These are phyloP conservation scores for Cyclotella cryptica DNA, from an alignment of 108 stramenopile species.

Conservation along the genomic window DNA sequence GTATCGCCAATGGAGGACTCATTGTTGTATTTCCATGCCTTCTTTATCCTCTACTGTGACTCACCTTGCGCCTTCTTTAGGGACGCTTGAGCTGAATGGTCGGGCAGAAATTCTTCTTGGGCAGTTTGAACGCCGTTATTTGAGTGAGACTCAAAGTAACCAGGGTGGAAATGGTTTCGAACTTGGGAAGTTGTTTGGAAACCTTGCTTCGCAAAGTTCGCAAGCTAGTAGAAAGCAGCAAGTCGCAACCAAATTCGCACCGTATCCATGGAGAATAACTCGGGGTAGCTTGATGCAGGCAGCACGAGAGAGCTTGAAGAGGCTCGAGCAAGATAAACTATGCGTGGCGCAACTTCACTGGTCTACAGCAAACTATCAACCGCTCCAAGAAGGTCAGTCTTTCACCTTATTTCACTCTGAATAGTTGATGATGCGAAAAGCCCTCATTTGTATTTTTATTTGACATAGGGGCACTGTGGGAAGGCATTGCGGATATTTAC, in stretches of 20 bases:
- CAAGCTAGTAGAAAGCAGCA: slow-evolving; percentile 60
- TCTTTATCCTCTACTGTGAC: neutral
- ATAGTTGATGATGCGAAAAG: neutral
- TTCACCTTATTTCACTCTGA: neutral
- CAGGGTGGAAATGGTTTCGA: slow-evolving; percentile 27
- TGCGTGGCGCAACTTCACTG: slow-evolving; percentile 85
- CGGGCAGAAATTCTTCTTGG: slow-evolving; percentile 83
- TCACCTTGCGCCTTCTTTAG: neutral
- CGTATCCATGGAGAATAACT: slow-evolving; percentile 87
- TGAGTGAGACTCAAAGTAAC: slow-evolving; percentile 41
- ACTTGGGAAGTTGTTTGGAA: slow-evolving; percentile 34
- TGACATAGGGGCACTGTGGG: slow-evolving; percentile 70
- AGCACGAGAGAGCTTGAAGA: slow-evolving; percentile 64
- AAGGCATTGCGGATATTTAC: slow-evolving; percentile 83
- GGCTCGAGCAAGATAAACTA: slow-evolving; percentile 79
- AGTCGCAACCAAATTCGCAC: slow-evolving; percentile 88
- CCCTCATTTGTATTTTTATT: neutral
- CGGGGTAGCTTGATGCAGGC: slow-evolving; percentile 68
- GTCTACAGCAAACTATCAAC: slow-evolving; percentile 87
- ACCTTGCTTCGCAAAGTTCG: slow-evolving; percentile 12
- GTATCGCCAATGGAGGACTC: neutral
- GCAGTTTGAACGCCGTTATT: slow-evolving; percentile 78
- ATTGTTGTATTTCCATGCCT: neutral
- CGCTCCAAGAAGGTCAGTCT: slow-evolving; percentile 68
- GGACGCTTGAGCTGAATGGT: slow-evolving; percentile 85